Evolutionary conservation across 2,329 filamentous ascomycete species (phyloP), one percentile per base, ranked within the genome.

Genomic region (Trichoderma sp.): DNA sequence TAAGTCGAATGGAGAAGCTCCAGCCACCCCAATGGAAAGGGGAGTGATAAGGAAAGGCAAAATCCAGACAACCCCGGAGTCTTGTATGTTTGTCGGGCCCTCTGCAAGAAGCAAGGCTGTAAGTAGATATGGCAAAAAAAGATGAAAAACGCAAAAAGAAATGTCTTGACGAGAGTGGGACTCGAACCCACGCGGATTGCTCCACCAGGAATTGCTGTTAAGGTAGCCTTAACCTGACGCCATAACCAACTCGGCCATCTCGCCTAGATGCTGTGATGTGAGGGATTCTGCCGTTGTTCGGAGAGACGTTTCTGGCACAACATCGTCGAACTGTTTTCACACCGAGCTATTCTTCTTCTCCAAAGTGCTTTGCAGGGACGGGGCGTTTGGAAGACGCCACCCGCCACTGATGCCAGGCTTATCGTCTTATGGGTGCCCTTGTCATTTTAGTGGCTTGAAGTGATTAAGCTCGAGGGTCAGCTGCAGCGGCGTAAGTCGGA

Each of bases 131-230:
- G n/a, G 31, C 33, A 16, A 45, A 33, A 53, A 53, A 41, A 33
- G 2, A 56, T 11, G 12, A 75, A 75, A 62, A 24, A 24, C 50
- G 50, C 50, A 56, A 68, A 68, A 76, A 74, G 60, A 63, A 71
- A 60, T 35, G 8, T 45, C 62, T 75, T 77, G 76, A 77, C 71
- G 64, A 75, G 76, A 77, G 76, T 77, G 76, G 76, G 74, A 77
- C 67, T 77, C 74, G 76, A 77, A 77, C 76, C 74, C 76, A 77
- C 76, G 76, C 68, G 74, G 74, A 75, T 75, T 75, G 74, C 74
- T 75, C 74, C 74, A 75, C 74, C 75, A 76, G 69, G 75, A 76
- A 74, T 76, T 76, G 69, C 68, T 76, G 75, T 76, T 74, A 74
- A 74, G 71, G 75, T 74, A 76, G 71, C 75, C 75, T 68, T 76